phyloP scores from a whole-genome alignment of 352 stramenopile species.

The Phytophthora pluvialis region DNA sequence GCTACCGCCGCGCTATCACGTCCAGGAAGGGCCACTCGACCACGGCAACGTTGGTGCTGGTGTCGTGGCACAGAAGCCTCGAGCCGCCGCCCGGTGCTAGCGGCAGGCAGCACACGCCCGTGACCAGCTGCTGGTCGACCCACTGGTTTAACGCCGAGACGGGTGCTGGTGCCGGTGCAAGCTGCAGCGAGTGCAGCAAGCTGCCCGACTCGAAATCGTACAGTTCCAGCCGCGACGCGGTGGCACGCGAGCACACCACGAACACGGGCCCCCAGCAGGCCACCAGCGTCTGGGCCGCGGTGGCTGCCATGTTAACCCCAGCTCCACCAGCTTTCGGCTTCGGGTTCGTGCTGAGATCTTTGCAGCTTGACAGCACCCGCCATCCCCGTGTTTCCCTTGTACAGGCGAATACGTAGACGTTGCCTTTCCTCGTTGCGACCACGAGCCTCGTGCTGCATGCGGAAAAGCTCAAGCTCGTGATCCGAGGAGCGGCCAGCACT shows the following conservation, averaged over 20 bases:
- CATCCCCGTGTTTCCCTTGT: conserved; percentile 23
- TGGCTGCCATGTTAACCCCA: conserved; percentile 23
- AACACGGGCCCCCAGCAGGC: conserved; percentile 62
- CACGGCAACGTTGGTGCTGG: conserved; percentile 35
- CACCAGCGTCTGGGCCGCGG: conserved; percentile 53
- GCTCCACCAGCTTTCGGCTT: conserved; percentile 37
- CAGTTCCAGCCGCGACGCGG: conserved; percentile 49
- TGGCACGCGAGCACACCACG: conserved; percentile 46
- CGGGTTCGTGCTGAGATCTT: conserved; percentile 48
- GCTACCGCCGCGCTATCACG: conserved; percentile 1
- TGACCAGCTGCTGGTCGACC: conserved; percentile 40
- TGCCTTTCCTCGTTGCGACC: conserved; percentile 64
- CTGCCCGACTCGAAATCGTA: conserved; percentile 49
- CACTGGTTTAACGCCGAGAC: conserved; percentile 21
- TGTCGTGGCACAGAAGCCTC: conserved; percentile 55
- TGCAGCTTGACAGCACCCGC: conserved; percentile 28
- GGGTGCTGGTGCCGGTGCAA: conserved; percentile 10
- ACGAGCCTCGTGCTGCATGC: conserved; percentile 36
- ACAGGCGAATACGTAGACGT: conserved; percentile 59
- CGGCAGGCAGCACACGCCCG: conserved; percentile 35
- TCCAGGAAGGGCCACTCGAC: conserved; percentile 64
- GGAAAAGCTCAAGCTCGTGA: conserved; percentile 65
- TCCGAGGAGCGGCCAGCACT: conserved; percentile 55
- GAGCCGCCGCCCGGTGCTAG: background rate
- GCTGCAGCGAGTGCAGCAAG: conserved; percentile 53